phyloP scores from a whole-genome alignment of 2,329 filamentous ascomycete genomes.

The Ceratocystis variospora region DNA sequence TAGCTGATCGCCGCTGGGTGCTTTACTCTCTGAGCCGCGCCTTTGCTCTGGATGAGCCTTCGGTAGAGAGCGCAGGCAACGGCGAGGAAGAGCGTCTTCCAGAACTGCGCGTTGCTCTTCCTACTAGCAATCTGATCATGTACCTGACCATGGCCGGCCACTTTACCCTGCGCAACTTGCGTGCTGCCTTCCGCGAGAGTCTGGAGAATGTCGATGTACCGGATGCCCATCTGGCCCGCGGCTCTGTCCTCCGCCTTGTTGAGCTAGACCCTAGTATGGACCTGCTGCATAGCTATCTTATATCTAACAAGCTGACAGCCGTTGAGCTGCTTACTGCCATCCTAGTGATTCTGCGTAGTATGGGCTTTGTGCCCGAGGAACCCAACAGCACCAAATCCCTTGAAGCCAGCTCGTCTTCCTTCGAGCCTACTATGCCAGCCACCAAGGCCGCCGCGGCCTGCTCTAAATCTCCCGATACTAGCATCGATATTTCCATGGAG shows the following conservation, averaged over 20 bases:
- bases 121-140: slow-evolving; percentile 41
- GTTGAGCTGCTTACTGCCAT: slow-evolving; percentile 54
- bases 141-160: slow-evolving; percentile 49
- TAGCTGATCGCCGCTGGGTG: slow-evolving; percentile 52
- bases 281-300: slow-evolving; percentile 51
- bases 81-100: slow-evolving; percentile 20
- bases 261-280: slow-evolving; percentile 56
- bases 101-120: slow-evolving; percentile 28
- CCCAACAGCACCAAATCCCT: slow-evolving; percentile 19
- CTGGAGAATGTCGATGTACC: slow-evolving; percentile 29
- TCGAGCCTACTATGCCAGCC: background rate
- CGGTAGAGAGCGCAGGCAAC: slow-evolving; percentile 28
- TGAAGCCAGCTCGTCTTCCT: background rate
- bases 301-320: slow-evolving; percentile 50
- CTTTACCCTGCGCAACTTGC: slow-evolving; percentile 44
- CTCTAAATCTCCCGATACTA: slow-evolving; percentile 7
- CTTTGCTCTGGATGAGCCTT: slow-evolving; percentile 38
- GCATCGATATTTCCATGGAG: slow-evolving; percentile 34
- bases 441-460: background rate
- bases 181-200: slow-evolving; percentile 41
- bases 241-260: slow-evolving; percentile 48
- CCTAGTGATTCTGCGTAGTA: slow-evolving; percentile 52
- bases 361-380: slow-evolving; percentile 42
- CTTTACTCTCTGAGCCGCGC: slow-evolving; percentile 49
- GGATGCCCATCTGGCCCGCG: slow-evolving; percentile 38